phyloP scores from a whole-genome alignment of 2,329 filamentous ascomycete species.

The Thelonectria blattea region DNA sequence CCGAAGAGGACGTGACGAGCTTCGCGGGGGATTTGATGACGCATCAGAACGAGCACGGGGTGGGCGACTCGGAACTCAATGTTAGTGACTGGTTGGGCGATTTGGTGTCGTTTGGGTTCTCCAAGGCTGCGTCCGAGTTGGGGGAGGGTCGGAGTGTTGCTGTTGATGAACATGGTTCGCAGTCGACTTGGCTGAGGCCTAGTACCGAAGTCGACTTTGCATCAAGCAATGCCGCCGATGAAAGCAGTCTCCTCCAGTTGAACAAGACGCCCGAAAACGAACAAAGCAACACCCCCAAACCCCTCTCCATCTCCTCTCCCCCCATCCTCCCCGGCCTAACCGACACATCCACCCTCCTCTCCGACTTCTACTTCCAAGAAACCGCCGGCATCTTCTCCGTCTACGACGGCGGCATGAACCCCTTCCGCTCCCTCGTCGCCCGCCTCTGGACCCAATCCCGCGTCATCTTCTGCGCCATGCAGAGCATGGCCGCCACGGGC shows the following conservation, averaged over 20 bases:
- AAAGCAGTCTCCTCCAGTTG: not conserved
- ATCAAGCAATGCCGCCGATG: not conserved
- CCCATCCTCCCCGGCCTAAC: not conserved
- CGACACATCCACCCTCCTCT: conserved; percentile 14
- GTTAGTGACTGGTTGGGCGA: conserved; percentile 10
- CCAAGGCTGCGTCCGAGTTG: not conserved
- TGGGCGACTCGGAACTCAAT: not conserved
- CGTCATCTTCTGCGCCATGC: conserved; percentile 19
- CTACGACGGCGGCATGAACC: conserved; percentile 23
- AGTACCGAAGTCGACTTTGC: not conserved
- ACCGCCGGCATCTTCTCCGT: conserved; percentile 21
- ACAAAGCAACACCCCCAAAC: not conserved
- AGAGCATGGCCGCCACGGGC: conserved; percentile 24
- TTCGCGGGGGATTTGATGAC: not conserved
- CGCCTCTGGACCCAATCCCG: conserved; percentile 22
- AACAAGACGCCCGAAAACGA: not conserved
- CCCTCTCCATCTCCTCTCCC: not conserved
- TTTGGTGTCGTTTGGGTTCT: not conserved
- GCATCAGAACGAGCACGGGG: not conserved
- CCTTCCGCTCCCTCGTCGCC: conserved; percentile 18
- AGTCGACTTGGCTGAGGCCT: not conserved
- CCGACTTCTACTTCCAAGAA: conserved; percentile 25
- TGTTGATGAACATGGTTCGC: not conserved
- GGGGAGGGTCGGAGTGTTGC: not conserved
- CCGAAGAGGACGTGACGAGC: not conserved